Conservation (phyloP, 495 filamentous ascomycete species). For the Penicillium robsamsonii region DNA sequence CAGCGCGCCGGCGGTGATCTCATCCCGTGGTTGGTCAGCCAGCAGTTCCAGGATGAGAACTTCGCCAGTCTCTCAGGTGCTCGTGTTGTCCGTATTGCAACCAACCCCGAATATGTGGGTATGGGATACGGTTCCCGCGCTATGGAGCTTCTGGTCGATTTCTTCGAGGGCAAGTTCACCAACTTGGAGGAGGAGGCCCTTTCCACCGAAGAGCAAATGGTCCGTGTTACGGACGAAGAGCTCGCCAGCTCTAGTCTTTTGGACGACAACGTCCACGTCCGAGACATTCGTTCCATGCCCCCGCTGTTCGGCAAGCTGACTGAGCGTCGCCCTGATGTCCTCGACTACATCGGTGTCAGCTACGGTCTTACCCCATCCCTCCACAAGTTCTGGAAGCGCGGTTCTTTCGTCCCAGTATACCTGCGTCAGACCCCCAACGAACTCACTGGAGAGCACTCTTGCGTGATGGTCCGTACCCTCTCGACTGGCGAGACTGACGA, state of each 20-base stretch:
- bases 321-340: slow-evolving; percentile 72
- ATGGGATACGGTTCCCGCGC: slow-evolving; percentile 96
- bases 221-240: slow-evolving; percentile 81
- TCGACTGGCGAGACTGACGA: slow-evolving; percentile 57
- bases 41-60: slow-evolving; percentile 97
- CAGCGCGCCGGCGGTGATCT: slow-evolving; percentile 90
- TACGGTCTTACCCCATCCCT: slow-evolving; percentile 86
- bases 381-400: slow-evolving; percentile 95
- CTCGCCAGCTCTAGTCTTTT: slow-evolving; percentile 74
- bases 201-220: slow-evolving; percentile 55
- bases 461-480: slow-evolving; percentile 87
- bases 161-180: slow-evolving; percentile 92
- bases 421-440: slow-evolving; percentile 94
- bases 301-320: slow-evolving; percentile 87
- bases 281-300: slow-evolving; percentile 88
- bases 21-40: slow-evolving; percentile 96
- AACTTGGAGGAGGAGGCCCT: slow-evolving; percentile 65
- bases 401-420: slow-evolving; percentile 86
- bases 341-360: slow-evolving; percentile 94
- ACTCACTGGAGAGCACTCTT: slow-evolving; percentile 94
- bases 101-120: slow-evolving; percentile 87
- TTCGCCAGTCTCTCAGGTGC: slow-evolving; percentile 93
- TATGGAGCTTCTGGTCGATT: slow-evolving; percentile 79
- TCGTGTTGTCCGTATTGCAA: slow-evolving; percentile 90
- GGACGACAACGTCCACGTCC: slow-evolving; percentile 83